Evolutionary conservation across 23 red algal genomes (phyloP).

Genomic region (Rhodosorus marinus): DNA sequence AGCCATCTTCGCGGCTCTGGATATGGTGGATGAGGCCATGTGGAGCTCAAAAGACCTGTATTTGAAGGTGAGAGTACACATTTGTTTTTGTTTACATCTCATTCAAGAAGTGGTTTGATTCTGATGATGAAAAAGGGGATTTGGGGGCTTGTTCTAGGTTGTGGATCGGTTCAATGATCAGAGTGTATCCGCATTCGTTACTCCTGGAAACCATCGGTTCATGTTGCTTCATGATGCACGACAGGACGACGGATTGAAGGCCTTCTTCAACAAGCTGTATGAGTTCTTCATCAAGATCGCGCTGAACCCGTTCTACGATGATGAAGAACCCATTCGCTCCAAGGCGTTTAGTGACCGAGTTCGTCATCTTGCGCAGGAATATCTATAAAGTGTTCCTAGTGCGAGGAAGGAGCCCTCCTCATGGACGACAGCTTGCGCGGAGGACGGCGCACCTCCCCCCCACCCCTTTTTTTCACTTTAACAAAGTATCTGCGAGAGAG

Average conservation of each 20-base stretch:
- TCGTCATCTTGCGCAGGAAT: slow-evolving; percentile 7
- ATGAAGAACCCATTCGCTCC: slow-evolving; percentile 17
- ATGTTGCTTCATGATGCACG: slow-evolving; percentile 35
- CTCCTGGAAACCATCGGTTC: slow-evolving; percentile 40
- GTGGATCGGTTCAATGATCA: slow-evolving; percentile 49
- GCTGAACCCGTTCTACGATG: slow-evolving; percentile 39
- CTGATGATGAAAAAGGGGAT: too few species aligned
- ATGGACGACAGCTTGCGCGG: too few species aligned
- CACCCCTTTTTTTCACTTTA: too few species aligned
- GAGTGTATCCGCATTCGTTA: slow-evolving; percentile 43
- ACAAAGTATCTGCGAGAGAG: too few species aligned
- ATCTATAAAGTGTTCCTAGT: too few species aligned
- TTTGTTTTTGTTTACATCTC: too few species aligned
- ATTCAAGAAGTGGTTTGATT: too few species aligned
- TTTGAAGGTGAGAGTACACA: neutral
- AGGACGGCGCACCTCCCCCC: too few species aligned
- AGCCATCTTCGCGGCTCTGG: slow-evolving; percentile 30
- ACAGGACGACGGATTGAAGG: slow-evolving; percentile 28
- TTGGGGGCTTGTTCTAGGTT: too few species aligned
- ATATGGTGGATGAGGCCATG: slow-evolving; percentile 65
- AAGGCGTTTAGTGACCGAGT: slow-evolving; percentile 39
- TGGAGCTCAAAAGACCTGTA: neutral
- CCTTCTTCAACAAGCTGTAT: slow-evolving; percentile 35
- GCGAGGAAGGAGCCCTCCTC: too few species aligned
- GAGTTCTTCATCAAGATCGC: slow-evolving; percentile 50